Base-by-base conservation (phyloP, 768 basidiomycete genomes). In the Tephrocybe sp. region DNA sequence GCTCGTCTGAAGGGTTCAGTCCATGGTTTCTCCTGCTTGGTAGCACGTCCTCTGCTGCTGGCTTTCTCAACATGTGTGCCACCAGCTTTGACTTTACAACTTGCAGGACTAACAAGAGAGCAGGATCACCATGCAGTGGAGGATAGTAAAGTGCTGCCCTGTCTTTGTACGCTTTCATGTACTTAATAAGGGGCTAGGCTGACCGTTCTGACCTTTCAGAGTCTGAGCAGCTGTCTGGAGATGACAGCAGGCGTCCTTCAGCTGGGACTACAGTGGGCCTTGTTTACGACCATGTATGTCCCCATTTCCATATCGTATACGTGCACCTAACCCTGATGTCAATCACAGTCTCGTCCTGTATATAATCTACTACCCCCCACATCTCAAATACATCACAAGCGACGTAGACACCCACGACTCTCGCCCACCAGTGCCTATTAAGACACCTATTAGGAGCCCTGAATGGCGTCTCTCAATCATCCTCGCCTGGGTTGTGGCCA, bases 11-110 rank as follows among this genome's bases (percentile, higher is more conserved):
- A 58, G 97, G 97, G 0, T 84, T 98, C 56, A 94, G 90, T 55
- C 93, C 95, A 15, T 86, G 89, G 80, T 98, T 90, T 62, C 72
- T 98, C 28, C 74, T 98, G 5, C 81, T 98, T 0, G 97, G 97
- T 6, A 86, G 86, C 55, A 91, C 89, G 0, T 90, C 89, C 14
- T 81, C 85, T 11, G 87, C 90, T 2, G 85, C 90, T 0, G 89
- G 80, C 0, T 80, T 94, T 80, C 72, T 95, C 43, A 97, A 97
- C 65, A 84, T 96, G 84, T 90, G 58, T 46, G 81, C 65, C 26
- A 46, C 23, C 18, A 18, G 15, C n/a, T 24, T 26, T 36, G 45
- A 7, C 14, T 11, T 23, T 9, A 3, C 33, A 23, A 10, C 11
- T 9, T 17, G 20, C 28, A 42, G 39, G 37, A 57, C 38, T 44